Evolutionary conservation across 179 eudicot species (phyloP).

Genomic region (Actinidia chinensis): DNA sequence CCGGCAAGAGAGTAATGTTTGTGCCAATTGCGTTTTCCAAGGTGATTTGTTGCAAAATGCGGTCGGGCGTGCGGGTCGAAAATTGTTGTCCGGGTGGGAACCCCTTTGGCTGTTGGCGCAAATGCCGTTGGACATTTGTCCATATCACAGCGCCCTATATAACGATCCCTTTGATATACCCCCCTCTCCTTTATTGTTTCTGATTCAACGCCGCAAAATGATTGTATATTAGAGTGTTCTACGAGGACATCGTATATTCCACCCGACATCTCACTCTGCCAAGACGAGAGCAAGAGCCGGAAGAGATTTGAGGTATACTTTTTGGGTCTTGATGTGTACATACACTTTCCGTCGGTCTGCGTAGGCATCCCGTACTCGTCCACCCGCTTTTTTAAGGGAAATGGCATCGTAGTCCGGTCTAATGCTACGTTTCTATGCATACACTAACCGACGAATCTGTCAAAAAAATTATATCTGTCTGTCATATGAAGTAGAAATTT

Average conservation of each 20-base stretch:
- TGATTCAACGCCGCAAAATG: constrained; percentile 52
- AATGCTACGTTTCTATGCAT: constrained; percentile 73
- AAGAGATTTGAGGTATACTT: constrained; percentile 51
- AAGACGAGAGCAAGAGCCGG: constrained; percentile 56
- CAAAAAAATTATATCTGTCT: constrained; percentile 7
- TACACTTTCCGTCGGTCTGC: constrained; percentile 49
- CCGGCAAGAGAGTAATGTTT: constrained; percentile 42
- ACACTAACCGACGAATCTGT: constrained; percentile 75
- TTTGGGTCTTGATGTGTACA: constrained; percentile 55
- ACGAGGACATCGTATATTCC: constrained; percentile 60
- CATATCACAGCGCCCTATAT: constrained; percentile 34
- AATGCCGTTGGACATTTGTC: constrained; percentile 49
- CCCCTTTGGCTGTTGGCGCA: constrained; percentile 46
- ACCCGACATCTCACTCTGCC: constrained; percentile 93
- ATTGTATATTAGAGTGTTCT: constrained; percentile 47
- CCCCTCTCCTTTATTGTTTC: constrained; percentile 74
- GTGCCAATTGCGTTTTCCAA: constrained; percentile 41
- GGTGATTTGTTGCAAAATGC: constrained; percentile 32
- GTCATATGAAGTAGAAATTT: background rate
- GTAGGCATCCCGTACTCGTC: constrained; percentile 70
- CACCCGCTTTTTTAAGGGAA: constrained; percentile 78
- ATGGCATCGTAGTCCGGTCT: constrained; percentile 68
- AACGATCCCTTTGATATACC: constrained; percentile 50
- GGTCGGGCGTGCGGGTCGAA: constrained; percentile 55
- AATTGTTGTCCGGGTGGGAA: constrained; percentile 61